A percentile compares a stretch with the other conserved stretches of the same genome.
These are phyloP conservation scores for Phytophthora colocasiae DNA, from an alignment of 352 stramenopile species.

Conservation along the genomic window DNA sequence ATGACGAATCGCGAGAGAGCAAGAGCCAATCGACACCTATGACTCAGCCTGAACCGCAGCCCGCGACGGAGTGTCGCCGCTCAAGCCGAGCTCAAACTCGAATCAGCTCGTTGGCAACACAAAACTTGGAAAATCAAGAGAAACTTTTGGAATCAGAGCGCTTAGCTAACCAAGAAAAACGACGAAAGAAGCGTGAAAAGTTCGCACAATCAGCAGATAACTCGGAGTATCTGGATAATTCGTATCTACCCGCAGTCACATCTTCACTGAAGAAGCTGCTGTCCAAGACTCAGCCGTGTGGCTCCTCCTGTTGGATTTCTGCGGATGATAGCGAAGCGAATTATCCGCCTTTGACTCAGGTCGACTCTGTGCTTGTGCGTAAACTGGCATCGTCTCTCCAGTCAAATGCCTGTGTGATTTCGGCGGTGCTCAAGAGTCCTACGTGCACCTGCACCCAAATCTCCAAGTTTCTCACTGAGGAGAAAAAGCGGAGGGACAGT, in stretches of 20 bases:
- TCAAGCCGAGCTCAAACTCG: slow-evolving; percentile 71
- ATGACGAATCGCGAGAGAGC: slow-evolving; percentile 32
- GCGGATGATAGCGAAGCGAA: not conserved
- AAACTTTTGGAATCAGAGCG: slow-evolving; percentile 63
- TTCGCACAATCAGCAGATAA: slow-evolving; percentile 57
- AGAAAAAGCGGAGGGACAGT: slow-evolving; percentile 30
- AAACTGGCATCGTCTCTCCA: slow-evolving; percentile 54
- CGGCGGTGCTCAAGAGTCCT: slow-evolving; percentile 46
- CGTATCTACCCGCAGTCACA: slow-evolving; percentile 51
- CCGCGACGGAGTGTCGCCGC: slow-evolving; percentile 40
- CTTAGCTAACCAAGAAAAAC: slow-evolving; percentile 41
- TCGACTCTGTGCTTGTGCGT: slow-evolving; percentile 55
- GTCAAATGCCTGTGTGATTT: slow-evolving; percentile 55
- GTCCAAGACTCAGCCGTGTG: slow-evolving; percentile 41
- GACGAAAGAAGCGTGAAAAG: slow-evolving; percentile 45
- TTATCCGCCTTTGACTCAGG: slow-evolving; percentile 21
- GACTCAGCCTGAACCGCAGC: slow-evolving; percentile 33
- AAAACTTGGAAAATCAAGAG: slow-evolving; percentile 66
- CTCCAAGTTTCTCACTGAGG: slow-evolving; percentile 35
- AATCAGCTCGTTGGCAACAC: slow-evolving; percentile 66
- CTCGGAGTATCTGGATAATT: slow-evolving; percentile 79
- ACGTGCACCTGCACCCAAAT: slow-evolving; percentile 45
- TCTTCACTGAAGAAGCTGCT: slow-evolving; percentile 24
- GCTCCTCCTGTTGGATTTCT: slow-evolving; percentile 50
- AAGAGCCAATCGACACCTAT: slow-evolving; percentile 13